Evolutionary conservation across 345 rosid species (phyloP).

Genomic region (Salix dunnii): DNA sequence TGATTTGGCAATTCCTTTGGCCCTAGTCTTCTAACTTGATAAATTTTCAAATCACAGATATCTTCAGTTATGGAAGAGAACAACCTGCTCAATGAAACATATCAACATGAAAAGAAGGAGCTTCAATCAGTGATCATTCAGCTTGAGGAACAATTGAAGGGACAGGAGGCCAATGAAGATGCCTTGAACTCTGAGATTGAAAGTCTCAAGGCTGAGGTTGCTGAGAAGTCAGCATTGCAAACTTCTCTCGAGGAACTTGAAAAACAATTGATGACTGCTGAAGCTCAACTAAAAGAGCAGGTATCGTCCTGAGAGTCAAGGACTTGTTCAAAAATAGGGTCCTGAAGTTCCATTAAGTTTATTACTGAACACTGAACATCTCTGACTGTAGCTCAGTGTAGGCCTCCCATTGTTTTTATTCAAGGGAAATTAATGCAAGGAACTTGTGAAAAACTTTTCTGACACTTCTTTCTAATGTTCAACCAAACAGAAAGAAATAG

Average conservation of each 20-base stretch:
- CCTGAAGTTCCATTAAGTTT: not conserved
- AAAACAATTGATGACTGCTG: constrained; percentile 39
- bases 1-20: not conserved
- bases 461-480: not conserved
- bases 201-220: constrained; percentile 43
- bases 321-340: not conserved
- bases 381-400: constrained; percentile 36
- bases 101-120: constrained; percentile 59
- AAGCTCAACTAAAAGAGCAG: constrained; percentile 50
- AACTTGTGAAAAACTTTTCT: not conserved
- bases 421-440: not conserved
- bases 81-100: constrained; percentile 56
- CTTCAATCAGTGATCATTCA: constrained; percentile 55
- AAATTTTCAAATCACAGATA: constrained; percentile 42
- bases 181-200: constrained; percentile 42
- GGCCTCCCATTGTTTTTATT: not conserved
- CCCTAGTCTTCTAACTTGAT: not conserved
- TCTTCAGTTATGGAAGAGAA: constrained; percentile 69
- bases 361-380: constrained; percentile 1
- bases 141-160: constrained; percentile 59
- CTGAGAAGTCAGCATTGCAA: constrained; percentile 49
- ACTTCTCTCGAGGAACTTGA: constrained; percentile 58
- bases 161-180: constrained; percentile 43
- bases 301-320: constrained; percentile 23
- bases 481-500: constrained; percentile 48